Percentiles rank a stretch among this genome's conserved stretches.
Evolutionary conservation across 2,329 filamentous ascomycete genomes (phyloP).

Genomic region (Metarhizium robertsii): DNA sequence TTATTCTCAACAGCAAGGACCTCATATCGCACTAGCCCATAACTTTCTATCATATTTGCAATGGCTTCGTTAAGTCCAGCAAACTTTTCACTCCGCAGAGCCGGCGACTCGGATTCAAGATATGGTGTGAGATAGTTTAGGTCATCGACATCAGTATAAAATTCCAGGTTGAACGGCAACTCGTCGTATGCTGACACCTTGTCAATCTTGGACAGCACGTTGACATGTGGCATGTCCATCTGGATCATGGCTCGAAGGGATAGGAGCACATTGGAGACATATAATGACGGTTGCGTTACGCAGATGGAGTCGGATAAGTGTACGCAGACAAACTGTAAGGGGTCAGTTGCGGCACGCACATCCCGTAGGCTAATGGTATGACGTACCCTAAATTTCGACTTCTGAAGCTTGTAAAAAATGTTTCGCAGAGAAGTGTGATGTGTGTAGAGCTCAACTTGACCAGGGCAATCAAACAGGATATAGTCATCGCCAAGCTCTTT

Average conservation of each 20-base stretch:
- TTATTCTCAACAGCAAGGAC: conserved; percentile 95
- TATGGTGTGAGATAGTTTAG: conserved; percentile 73
- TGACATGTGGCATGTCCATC: conserved; percentile 92
- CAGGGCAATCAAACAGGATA: conserved; percentile 89
- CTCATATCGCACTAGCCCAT: conserved; percentile 84
- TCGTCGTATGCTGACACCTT: conserved; percentile 78
- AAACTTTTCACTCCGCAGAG: conserved; percentile 65
- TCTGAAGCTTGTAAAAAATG: conserved; percentile 84
- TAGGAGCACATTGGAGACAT: conserved; percentile 87
- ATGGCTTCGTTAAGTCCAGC: conserved; percentile 78
- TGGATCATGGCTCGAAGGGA: conserved; percentile 95
- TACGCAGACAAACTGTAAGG: conserved; percentile 70
- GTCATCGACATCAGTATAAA: conserved; percentile 95
- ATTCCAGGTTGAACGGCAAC: conserved; percentile 91
- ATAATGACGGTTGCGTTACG: conserved; percentile 85
- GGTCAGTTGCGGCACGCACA: conserved; percentile 19
- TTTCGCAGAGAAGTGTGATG: conserved; percentile 88
- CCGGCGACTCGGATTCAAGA: conserved; percentile 69
- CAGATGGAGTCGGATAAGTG: conserved; percentile 93
- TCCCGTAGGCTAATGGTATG: background rate
- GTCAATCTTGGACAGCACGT: conserved; percentile 96
- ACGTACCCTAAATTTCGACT: conserved; percentile 76
- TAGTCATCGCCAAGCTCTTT: conserved; percentile 82
- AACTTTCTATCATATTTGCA: conserved; percentile 77
- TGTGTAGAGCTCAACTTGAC: conserved; percentile 94